phyloP scores from a whole-genome alignment of 1,284 basidiomycete species.

The Pseudozyma hubeiensis region DNA sequence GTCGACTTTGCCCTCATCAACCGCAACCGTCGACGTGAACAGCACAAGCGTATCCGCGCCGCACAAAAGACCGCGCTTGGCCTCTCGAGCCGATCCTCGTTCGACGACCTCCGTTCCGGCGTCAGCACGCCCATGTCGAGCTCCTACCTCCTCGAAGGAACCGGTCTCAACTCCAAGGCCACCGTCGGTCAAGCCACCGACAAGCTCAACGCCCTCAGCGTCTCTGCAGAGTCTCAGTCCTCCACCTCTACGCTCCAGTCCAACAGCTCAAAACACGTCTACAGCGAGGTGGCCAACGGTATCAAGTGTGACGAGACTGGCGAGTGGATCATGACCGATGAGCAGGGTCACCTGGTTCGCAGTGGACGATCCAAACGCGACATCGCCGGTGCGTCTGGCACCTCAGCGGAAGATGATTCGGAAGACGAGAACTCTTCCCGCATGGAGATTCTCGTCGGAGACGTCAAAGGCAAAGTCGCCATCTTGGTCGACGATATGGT shows the following conservation, averaged over 20 bases:
- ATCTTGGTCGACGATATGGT: conserved; percentile 99
- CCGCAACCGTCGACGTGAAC: conserved; percentile 75
- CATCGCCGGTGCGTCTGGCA: conserved; percentile 14
- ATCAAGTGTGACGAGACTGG: conserved; percentile 69
- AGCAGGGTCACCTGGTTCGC: conserved; percentile 58
- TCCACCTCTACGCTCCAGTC: conserved; percentile 15
- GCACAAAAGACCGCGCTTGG: conserved; percentile 39
- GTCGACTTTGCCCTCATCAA: conserved; percentile 98
- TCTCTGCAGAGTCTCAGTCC: conserved; percentile 28
- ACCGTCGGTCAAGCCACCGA: conserved; percentile 36
- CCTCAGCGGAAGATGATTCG: conserved; percentile 39
- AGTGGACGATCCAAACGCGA: conserved; percentile 48
- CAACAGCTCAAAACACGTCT: conserved; percentile 30
- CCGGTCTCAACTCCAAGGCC: conserved; percentile 27
- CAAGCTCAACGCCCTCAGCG: conserved; percentile 41
- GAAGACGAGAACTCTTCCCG: conserved; percentile 69
- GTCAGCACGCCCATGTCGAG: conserved; percentile 57
- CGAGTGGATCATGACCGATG: conserved; percentile 66
- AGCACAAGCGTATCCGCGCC: conserved; percentile 57
- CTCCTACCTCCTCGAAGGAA: conserved; percentile 51
- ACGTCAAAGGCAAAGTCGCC: conserved; percentile 87
- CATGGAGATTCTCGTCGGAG: conserved; percentile 97
- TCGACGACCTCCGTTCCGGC: conserved; percentile 52
- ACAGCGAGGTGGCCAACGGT: conserved; percentile 64
- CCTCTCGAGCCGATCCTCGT: conserved; percentile 45